These are phyloP conservation scores for Rhizopus delemar DNA, from an alignment of 371 early-diverging fungal genomes.

Conservation along the genomic window DNA sequence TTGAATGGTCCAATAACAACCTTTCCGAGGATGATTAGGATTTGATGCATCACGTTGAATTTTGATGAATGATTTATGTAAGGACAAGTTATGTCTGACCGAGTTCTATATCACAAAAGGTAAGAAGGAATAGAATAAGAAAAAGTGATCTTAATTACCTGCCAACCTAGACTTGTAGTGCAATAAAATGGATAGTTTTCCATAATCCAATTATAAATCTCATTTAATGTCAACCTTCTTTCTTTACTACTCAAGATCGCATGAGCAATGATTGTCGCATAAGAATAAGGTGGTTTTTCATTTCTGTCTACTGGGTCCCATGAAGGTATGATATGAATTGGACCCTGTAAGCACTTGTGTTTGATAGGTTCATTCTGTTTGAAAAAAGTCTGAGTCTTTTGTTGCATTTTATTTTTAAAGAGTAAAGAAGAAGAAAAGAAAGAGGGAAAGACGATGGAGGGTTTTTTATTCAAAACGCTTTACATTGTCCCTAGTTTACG, in stretches of 20 bases:
- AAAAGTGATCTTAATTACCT: conserved; percentile 52
- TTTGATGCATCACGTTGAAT: conserved; percentile 27
- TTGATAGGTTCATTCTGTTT: no score
- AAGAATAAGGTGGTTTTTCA: conserved; percentile 90
- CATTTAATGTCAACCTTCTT: conserved; percentile 81
- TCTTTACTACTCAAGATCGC: conserved; percentile 82
- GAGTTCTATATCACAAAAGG: conserved; percentile 70
- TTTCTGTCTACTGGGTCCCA: conserved; percentile 47
- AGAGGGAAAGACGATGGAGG: no score
- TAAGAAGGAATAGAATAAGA: not conserved
- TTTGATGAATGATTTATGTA: conserved; percentile 63
- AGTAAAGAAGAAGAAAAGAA: no score
- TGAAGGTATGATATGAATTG: conserved; percentile 24
- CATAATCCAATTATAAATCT: conserved; percentile 92
- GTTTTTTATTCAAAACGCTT: no score
- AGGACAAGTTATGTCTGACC: conserved; percentile 94
- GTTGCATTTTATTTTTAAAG: no score
- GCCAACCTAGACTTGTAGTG: conserved; percentile 82
- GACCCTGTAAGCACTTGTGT: not conserved
- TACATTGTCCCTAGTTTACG: no score
- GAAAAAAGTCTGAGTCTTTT: no score
- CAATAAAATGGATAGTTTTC: conserved; percentile 78
- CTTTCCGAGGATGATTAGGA: conserved; percentile 31
- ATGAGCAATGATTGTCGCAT: conserved; percentile 89
- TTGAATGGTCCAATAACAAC: conserved; percentile 54